These are phyloP conservation scores for Yarrowia phangngaensis DNA, from an alignment of 805 yeast species.

Conservation along the genomic window DNA sequence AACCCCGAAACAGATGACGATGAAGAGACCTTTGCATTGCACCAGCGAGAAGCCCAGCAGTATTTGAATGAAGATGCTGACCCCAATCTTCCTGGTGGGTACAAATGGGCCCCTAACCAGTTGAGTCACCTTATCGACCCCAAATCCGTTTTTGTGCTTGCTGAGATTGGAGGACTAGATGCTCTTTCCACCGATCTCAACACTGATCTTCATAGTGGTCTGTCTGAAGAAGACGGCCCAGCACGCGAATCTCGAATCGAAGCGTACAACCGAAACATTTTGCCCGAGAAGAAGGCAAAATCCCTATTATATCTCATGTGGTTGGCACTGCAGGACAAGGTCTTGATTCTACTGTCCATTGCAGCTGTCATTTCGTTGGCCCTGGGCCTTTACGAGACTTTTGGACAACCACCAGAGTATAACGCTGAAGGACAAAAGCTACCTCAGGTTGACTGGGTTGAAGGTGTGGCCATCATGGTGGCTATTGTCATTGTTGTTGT, in stretches of 20 bases:
- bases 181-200: constrained; percentile 37
- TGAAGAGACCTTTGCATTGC: neutral
- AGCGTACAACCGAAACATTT: constrained; percentile 62
- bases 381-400: constrained; percentile 85
- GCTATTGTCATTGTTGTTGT: constrained; percentile 87
- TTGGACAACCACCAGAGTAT: constrained; percentile 72
- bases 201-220: constrained; percentile 38
- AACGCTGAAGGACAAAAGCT: constrained; percentile 72
- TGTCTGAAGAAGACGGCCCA: constrained; percentile 32
- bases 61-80: constrained; percentile 9
- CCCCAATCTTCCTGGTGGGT: constrained; percentile 1
- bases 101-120: constrained; percentile 30
- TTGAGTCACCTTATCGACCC: constrained; percentile 40
- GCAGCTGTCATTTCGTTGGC: constrained; percentile 91
- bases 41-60: constrained; percentile 16
- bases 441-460: constrained; percentile 96
- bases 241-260: constrained; percentile 39
- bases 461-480: constrained; percentile 93
- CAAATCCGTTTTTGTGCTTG: constrained; percentile 39
- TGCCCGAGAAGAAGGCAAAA: constrained; percentile 72
- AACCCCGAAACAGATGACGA: constrained; percentile 7
- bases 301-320: constrained; percentile 63
- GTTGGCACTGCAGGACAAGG: constrained; percentile 88
- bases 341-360: constrained; percentile 70
- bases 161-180: constrained; percentile 41